Evolutionary conservation across 2,329 filamentous ascomycete genomes (phyloP), one percentile per base, ranked within the genome.

Genomic region (Hypoxylon sp.): DNA sequence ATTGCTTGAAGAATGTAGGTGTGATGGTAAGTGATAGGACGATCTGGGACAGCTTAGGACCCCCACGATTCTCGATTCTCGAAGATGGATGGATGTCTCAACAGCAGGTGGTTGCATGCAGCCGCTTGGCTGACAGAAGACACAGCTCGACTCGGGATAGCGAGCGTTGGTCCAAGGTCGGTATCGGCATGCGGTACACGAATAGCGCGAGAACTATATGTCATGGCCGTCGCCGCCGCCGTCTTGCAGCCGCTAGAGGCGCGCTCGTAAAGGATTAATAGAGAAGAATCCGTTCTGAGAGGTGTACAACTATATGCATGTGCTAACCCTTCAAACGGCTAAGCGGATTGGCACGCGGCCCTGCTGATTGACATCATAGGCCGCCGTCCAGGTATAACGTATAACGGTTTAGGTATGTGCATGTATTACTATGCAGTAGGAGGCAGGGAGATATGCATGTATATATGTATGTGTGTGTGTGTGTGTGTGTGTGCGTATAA

Each of bases 311-410:
- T 35, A 41, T 7, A 3, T 49, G 45, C 38, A 38, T 27, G n/a
- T 21, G 46, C 49, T 54, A 60, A 58, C 5, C n/a, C 3, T 4
- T 8, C 51, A 31, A 47, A 41, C 21, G 11, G 11, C 17, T 9
- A 10, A 35, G 31, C 10, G n/a, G 17, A 24, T 49, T 48, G 50
- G 24, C 46, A 38, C 35, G 18, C n/a, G 27, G 38, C 42, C 49
- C 53, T 58, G 60, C 40, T 43, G n/a, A 24, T 15, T 63, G 60
- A 63, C 60, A 60, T 63, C 60, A 63, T 63, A 56, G 52, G 27
- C 6, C 18, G 23, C 8, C 5, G 31, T 55, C 38, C 10, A 50
- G 50, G 46, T 20, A n/a, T n/a, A n/a, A n/a, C n/a, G n/a, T 41
- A 29, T 29, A 11, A 29, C 9, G 27, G 13, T 3, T 21, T 31